Base-by-base conservation (phyloP, 768 basidiomycete species). In the Lactifluus volemus region DNA sequence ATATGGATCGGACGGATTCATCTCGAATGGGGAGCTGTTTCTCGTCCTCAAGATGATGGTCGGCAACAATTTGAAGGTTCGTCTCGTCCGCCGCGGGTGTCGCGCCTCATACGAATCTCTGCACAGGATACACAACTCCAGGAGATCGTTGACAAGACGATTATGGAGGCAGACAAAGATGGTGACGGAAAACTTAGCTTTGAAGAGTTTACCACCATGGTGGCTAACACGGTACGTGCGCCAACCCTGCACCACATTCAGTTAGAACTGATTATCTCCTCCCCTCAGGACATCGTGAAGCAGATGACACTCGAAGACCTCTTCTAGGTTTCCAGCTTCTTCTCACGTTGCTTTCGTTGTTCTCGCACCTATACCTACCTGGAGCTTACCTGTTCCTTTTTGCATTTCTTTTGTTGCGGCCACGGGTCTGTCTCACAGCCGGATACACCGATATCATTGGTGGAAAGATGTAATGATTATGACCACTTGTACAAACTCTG, bases 31-130 rank as follows among this genome's bases (percentile, higher is more conserved):
- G 58, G 97, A 99, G 74, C 83, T 99, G 34, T 99, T 98, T 78
- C 77, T 99, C 50, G 97, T 99, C 42, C 78, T 99, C 65, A 99
- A 99, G 81, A 98, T 98, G 92, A 99, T 99, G 97, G 97, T 98
- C 53, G 97, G 97, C 38, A 98, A 89, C 73, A 99, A 99, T 74
- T 78, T 99, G 68, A 99, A 99, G 81, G 93, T 93, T 51, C 61
- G 73, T 59, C 30, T 62, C 49, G 41, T 32, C 8, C 41, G 11
- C 15, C 45, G 21, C 30, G 39, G 9, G 11, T 41, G 4, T 34
- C 57, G 19, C 17, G 21, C 44, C 41, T 34, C 21, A 15, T 30
- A 44, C 29, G 25, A 25, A 30, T 21, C 19, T 15, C 3, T 36
- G 32, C 39, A 32, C 71, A 96, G 92, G 97, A 99, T 72, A 91